Percentiles rank a stretch among this genome's conserved stretches.
These are phyloP conservation scores for Kalmanozyma brasiliensis DNA, from an alignment of 1,284 basidiomycete species.

Conservation along the genomic window DNA sequence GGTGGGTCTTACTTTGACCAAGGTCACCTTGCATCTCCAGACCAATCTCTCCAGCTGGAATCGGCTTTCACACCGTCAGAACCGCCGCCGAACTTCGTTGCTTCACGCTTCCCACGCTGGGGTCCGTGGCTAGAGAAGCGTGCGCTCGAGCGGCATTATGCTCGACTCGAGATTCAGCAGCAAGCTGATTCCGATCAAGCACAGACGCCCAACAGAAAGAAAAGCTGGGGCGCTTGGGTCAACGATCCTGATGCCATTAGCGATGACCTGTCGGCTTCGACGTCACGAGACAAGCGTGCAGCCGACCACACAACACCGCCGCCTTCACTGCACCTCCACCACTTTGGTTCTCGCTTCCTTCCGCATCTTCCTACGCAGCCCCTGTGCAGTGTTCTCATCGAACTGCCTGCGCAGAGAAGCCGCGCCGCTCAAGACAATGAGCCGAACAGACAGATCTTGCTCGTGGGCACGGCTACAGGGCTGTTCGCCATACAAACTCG, in stretches of 20 bases:
- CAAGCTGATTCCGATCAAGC: not conserved
- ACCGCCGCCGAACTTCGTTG: constrained; percentile 14
- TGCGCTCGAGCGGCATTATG: constrained; percentile 50
- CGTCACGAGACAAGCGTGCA: not conserved
- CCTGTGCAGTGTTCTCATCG: constrained; percentile 46
- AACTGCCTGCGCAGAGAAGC: constrained; percentile 15
- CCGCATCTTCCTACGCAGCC: constrained; percentile 53
- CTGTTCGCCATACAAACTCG: constrained; percentile 40
- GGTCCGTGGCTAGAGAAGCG: constrained; percentile 51
- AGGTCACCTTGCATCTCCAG: not conserved
- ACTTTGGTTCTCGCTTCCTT: constrained; percentile 53
- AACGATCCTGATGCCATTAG: constrained; percentile 43
- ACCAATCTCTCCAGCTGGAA: not conserved
- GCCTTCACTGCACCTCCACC: constrained; percentile 43
- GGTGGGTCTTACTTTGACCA: constrained; percentile 19
- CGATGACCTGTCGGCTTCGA: constrained; percentile 5
- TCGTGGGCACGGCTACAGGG: constrained; percentile 46
- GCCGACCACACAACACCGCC: not conserved
- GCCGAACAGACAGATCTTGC: constrained; percentile 18
- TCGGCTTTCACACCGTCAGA: not conserved
- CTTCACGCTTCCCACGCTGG: constrained; percentile 49
- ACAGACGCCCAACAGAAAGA: constrained; percentile 28
- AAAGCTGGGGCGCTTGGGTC: constrained; percentile 50
- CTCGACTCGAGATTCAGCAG: constrained; percentile 20
- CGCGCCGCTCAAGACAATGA: not conserved